Conservation (phyloP, 768 basidiomycete species). For the Scleroderma bovista region DNA sequence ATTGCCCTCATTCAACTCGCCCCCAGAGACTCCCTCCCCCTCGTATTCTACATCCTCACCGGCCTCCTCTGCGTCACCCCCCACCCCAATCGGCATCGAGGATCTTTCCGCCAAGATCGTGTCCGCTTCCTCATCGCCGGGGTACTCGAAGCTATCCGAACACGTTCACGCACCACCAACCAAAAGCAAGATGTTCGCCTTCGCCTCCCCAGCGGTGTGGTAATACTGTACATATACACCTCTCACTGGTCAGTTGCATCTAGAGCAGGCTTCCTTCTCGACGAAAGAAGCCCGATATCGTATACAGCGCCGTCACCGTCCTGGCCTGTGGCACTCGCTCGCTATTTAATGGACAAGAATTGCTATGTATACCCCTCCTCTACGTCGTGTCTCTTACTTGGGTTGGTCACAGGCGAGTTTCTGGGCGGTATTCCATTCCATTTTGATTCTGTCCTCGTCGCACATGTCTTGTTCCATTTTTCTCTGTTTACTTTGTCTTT, state of each 20-base stretch:
- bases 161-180: slow-evolving; percentile 27
- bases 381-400: background rate
- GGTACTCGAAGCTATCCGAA: slow-evolving; percentile 14
- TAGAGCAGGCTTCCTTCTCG: slow-evolving; percentile 21
- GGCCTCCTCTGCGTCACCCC: slow-evolving; percentile 56
- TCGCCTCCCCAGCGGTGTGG: slow-evolving; percentile 58
- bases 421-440: background rate
- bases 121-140: slow-evolving; percentile 36
- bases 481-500: slow-evolving; percentile 11
- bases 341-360: slow-evolving; percentile 23
- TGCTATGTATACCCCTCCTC: slow-evolving; percentile 30
- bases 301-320: slow-evolving; percentile 2
- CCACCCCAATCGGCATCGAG: slow-evolving; percentile 50
- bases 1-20: slow-evolving; percentile 22
- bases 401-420: background rate
- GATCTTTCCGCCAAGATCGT: slow-evolving; percentile 45
- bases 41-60: slow-evolving; percentile 50
- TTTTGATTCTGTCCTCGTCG: slow-evolving; percentile 18
- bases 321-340: slow-evolving; percentile 8
- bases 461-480: slow-evolving; percentile 21
- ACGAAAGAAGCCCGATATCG: slow-evolving; percentile 22
- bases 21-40: slow-evolving; percentile 53
- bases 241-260: slow-evolving; percentile 17
- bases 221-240: slow-evolving; percentile 27
- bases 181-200: slow-evolving; percentile 61